phyloP scores from a whole-genome alignment of 345 rosid genomes.

The Citrus mangshanensis region DNA sequence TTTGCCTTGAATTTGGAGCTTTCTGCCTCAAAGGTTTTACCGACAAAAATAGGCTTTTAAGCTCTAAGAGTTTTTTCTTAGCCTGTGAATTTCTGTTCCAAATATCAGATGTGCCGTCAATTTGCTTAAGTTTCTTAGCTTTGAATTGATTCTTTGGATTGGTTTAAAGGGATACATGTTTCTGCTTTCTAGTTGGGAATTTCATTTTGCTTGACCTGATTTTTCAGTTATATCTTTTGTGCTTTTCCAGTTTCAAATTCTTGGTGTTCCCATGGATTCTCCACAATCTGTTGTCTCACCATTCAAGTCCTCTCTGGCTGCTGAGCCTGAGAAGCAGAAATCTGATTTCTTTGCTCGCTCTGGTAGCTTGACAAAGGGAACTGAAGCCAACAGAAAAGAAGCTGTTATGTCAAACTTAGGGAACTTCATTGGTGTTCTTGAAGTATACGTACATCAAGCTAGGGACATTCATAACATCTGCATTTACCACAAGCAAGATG shows the following conservation, averaged over 20 bases:
- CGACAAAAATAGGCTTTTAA: not conserved
- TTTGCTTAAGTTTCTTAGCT: not conserved
- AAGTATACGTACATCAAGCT: slow-evolving; percentile 82
- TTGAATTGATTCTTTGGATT: not conserved
- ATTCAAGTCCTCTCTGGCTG: slow-evolving; percentile 47
- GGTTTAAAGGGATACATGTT: not conserved
- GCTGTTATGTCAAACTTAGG: slow-evolving; percentile 29
- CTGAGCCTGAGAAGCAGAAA: slow-evolving; percentile 57
- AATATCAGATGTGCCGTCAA: slow-evolving; percentile 1
- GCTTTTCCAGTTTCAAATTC: slow-evolving; percentile 30
- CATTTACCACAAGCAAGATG: slow-evolving; percentile 99
- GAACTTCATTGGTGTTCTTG: slow-evolving; percentile 59
- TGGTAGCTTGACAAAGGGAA: slow-evolving; percentile 34
- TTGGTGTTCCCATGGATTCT: slow-evolving; percentile 64
- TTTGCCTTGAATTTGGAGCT: not conserved
- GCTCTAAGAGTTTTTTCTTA: not conserved
- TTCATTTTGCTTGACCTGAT: slow-evolving; percentile 7
- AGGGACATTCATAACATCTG: slow-evolving; percentile 98
- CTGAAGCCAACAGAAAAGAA: slow-evolving; percentile 37
- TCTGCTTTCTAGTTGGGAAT: not conserved
- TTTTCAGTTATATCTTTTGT: slow-evolving; percentile 18
- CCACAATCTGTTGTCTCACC: slow-evolving; percentile 97
- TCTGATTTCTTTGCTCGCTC: slow-evolving; percentile 40
- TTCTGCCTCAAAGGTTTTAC: not conserved
- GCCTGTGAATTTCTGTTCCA: not conserved